phyloP scores from a whole-genome alignment of 2,329 filamentous ascomycete genomes.

The Xylariaceae sp. region DNA sequence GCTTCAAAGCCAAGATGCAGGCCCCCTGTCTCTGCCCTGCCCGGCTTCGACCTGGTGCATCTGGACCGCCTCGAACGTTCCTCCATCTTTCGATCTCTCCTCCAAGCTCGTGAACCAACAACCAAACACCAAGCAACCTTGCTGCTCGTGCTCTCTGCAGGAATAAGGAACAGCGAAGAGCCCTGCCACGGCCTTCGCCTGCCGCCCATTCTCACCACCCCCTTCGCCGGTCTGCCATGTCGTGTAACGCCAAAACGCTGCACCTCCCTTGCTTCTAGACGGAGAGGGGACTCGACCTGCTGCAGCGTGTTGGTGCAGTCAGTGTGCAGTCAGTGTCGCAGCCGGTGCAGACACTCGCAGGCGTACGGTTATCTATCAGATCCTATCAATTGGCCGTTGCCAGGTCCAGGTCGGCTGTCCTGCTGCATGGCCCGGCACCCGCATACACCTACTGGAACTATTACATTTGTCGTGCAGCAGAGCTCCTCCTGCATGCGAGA shows the following conservation, averaged over 20 bases:
- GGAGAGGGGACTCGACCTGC: no score
- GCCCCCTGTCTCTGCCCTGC: no score
- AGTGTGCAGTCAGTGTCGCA: no score
- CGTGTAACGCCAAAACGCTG: not conserved
- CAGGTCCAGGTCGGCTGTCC: constrained; percentile 1
- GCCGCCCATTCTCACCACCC: not conserved
- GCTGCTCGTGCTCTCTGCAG: not conserved
- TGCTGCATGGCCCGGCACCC: constrained; percentile 12
- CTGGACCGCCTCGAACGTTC: no score
- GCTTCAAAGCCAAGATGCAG: no score
- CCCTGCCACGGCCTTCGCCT: not conserved
- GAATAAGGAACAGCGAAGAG: not conserved
- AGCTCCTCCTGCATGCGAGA: constrained; percentile 9
- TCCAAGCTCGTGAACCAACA: no score
- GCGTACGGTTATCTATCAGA: not conserved
- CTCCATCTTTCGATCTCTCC: no score
- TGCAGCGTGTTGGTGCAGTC: no score
- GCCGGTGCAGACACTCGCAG: not conserved
- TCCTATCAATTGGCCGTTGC: constrained; percentile 12
- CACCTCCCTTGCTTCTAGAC: not conserved
- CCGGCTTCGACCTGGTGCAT: no score
- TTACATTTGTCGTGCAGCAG: constrained; percentile 7
- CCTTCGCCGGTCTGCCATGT: not conserved
- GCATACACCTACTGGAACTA: constrained; percentile 4
- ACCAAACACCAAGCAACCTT: no score